Base-by-base conservation (phyloP, 495 filamentous ascomycete species). In the Talaromyces stipitatus region DNA sequence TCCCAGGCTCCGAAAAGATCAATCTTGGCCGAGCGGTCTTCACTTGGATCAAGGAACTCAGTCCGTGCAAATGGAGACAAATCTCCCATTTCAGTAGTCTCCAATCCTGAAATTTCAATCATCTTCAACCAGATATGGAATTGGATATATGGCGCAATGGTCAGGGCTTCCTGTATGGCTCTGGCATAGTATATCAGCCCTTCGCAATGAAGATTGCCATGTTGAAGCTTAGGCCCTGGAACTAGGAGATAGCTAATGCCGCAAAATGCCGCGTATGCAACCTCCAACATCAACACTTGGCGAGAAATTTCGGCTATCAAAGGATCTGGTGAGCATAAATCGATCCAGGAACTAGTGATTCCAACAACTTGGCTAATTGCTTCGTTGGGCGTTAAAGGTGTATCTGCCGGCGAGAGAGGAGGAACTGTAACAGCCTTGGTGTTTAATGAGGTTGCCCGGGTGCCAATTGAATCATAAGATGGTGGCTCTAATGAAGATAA, bases 261-360 rank as follows among this genome's bases (percentile, higher is more conserved):
- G 66, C 90, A 95, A 73, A 97, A 99, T 50, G 88, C 90, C 32
- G 94, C 95, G 70, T 97, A 99, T 20, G 88, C 85, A 16, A 97
- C 81, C 62, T 99, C 94, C 53, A 94, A 74, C 67, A 90, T 90
- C 48, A 99, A 72, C 2, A 96, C 89, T 66, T 96, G 91, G 27
- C 87, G 82, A 11, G 91, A 95, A 55, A 97, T 74, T 65, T 89
- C 85, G 2, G 89, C 82, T 57, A 96, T 84, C 58, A 89, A 61
- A 14, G 90, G 89, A 68, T 97, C 86, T 1, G 87, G 73, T 28
- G 91, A 96, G 60, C 85, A 88, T 2, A 97, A 69, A 67, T 97
- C 91, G 63, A 95, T 92, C 92, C 91, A 97, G 14, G 87, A 83
- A 64, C 89, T 95, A 10, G 80, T 82, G 23, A 88, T 84, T 30